Base-by-base conservation (phyloP, 805 yeast species). In the Wickerhamomyces queroliae region DNA sequence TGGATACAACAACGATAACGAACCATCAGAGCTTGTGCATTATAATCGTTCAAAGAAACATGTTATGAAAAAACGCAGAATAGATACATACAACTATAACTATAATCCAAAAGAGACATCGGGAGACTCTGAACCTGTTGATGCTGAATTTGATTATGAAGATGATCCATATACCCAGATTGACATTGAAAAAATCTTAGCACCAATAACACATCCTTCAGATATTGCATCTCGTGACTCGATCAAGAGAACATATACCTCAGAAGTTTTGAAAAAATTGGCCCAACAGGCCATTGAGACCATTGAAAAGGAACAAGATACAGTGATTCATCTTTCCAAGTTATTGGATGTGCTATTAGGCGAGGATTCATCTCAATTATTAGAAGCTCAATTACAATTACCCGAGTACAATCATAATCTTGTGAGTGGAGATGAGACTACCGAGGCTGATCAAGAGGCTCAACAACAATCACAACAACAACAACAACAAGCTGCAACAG, bases 261-360 rank as follows among this genome's bases (percentile, higher is more conserved):
- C 73, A 35, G 61, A 64, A 19, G 71, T 74, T n/a, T 63, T 86
- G 31, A 69, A 72, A 36, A 66, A 72, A 29, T 61, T 93, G 47
- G 85, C 95, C 1, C 63, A 66, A 15, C 87, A 88, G 44, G 77
- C 93, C 15, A 76, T 90, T 20, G 83, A 83, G 38, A 65, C 82
- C 44, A 83, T 93, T 36, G 90, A 86, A 55, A 73, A 75, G 31
- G 99, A 93, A 55, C 95, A 88, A 52, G 70, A 73, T 21, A 80
- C 80, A 26, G 83, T 85, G n/a, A 78, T 80, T 42, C 75, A 80
- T 53, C 66, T 89, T 38, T 75, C 83, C 33, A 78, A 77, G 51
- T 67, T 91, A 33, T 70, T 93, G 61, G 85, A 82, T 45, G 80
- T 84, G 1, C 78, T 91, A 49, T 67, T 91, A 36, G 96, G 97